Conservation (phyloP, 2,329 filamentous ascomycete genomes). For the Sarocladium kiliense region DNA sequence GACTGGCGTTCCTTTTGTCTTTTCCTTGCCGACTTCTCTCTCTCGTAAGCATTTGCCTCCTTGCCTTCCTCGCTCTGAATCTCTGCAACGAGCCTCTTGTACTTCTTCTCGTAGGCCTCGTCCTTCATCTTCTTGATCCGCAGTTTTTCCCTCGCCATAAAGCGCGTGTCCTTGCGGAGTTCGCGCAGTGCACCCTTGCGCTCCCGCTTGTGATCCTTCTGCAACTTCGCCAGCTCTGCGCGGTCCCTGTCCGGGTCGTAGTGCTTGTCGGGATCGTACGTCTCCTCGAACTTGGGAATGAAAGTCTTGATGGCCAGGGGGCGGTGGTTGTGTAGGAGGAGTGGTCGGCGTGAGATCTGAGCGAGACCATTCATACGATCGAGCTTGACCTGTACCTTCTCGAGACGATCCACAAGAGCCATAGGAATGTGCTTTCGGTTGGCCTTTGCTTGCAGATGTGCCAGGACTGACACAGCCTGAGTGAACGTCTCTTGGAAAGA, state of each 20-base stretch:
- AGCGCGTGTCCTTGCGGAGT: conserved; percentile 89
- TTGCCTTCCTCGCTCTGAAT: conserved; percentile 91
- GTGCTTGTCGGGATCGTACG: conserved; percentile 90
- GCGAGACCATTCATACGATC: conserved; percentile 55
- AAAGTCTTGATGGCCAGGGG: conserved; percentile 82
- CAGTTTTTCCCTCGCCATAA: conserved; percentile 86
- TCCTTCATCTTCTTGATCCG: conserved; percentile 91
- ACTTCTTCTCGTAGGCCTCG: conserved; percentile 93
- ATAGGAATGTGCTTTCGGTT: conserved; percentile 46
- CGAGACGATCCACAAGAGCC: conserved; percentile 32
- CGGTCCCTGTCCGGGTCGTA: conserved; percentile 95
- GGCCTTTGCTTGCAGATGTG: conserved; percentile 52
- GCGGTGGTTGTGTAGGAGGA: conserved; percentile 83
- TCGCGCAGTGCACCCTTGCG: conserved; percentile 92
- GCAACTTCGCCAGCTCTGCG: conserved; percentile 76
- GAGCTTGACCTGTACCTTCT: conserved; percentile 40
- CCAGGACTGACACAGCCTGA: conserved; percentile 54
- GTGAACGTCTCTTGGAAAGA: conserved; percentile 76
- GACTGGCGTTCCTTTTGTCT: conserved; percentile 46
- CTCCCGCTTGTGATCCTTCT: conserved; percentile 90
- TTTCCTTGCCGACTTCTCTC: conserved; percentile 74
- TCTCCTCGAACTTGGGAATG: conserved; percentile 93
- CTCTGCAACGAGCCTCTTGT: conserved; percentile 83
- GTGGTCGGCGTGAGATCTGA: conserved; percentile 64
- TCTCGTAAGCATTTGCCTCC: conserved; percentile 83